Conservation (phyloP, 2,329 filamentous ascomycete species). For the Neonectria magnoliae region DNA sequence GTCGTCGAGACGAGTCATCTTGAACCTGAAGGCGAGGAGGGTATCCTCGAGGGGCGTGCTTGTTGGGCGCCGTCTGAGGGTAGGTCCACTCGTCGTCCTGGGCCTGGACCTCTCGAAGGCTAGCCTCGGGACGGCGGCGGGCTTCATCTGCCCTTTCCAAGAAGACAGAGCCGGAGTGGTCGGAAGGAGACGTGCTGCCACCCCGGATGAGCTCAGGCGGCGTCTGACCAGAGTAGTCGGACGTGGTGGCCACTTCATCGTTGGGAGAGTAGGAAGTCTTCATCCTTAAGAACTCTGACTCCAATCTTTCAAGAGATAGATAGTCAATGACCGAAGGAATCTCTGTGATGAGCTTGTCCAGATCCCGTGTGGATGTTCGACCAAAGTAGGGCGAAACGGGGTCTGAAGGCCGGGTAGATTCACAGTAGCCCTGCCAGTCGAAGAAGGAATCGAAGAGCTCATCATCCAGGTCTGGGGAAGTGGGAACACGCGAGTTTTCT, state of each 20-base stretch:
- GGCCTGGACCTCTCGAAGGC: constrained; percentile 48
- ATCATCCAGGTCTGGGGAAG: constrained; percentile 47
- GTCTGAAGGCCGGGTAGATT: constrained; percentile 46
- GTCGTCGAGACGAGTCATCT: constrained; percentile 40
- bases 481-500: constrained; percentile 51
- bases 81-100: constrained; percentile 55
- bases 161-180: constrained; percentile 50
- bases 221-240: constrained; percentile 51
- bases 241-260: constrained; percentile 45
- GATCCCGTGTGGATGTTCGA: constrained; percentile 43
- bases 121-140: constrained; percentile 44
- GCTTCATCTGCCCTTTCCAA: constrained; percentile 46
- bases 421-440: constrained; percentile 51
- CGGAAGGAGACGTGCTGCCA: constrained; percentile 53
- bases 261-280: constrained; percentile 47
- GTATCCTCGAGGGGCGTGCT: constrained; percentile 45
- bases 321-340: constrained; percentile 48
- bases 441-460: constrained; percentile 51
- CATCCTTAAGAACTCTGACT: constrained; percentile 48
- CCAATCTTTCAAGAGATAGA: constrained; percentile 46
- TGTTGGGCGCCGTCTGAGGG: constrained; percentile 48
- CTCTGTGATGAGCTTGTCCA: constrained; percentile 49
- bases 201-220: constrained; percentile 51
- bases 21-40: constrained; percentile 47
- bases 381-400: constrained; percentile 43